Evolutionary conservation across 306 rosid species (phyloP).

Genomic region (Gleditsia sinensis): DNA sequence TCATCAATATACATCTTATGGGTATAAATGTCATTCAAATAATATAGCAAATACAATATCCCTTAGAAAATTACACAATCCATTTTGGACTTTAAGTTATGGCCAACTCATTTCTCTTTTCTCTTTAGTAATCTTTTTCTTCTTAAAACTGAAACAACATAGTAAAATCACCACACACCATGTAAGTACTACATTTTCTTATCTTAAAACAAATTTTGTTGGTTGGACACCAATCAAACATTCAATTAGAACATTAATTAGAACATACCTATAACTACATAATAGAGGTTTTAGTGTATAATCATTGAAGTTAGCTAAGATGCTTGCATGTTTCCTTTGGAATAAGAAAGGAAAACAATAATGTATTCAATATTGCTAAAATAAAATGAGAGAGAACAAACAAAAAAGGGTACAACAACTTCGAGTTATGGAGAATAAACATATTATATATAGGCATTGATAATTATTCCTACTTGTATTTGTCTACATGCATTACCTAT

Average conservation of each 20-base stretch:
- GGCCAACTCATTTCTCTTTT: conserved; percentile 51
- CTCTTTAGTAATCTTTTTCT: conserved; percentile 36
- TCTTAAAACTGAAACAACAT: conserved; percentile 20
- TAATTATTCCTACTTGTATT: background rate
- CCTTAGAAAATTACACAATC: conserved; percentile 15
- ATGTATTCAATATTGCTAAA: background rate
- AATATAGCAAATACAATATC: conserved; percentile 27
- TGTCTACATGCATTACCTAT: background rate
- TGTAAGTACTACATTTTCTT: conserved; percentile 2
- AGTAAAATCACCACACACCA: conserved; percentile 1
- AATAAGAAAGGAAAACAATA: background rate
- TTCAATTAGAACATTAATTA: too few relatives aligned
- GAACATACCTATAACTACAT: too few relatives aligned
- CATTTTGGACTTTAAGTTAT: conserved; percentile 35
- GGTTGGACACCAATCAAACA: too few relatives aligned
- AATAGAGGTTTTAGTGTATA: background rate
- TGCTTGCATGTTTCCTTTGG: background rate
- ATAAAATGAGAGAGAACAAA: background rate
- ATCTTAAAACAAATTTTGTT: too few relatives aligned
- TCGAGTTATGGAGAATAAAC: background rate
- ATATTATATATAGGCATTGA: background rate
- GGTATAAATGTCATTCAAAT: conserved; percentile 21
- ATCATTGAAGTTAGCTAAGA: background rate
- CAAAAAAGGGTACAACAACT: background rate
- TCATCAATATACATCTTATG: conserved; percentile 1